phyloP scores from a whole-genome alignment of 768 basidiomycete genomes.

The Leccinellum luteum region DNA sequence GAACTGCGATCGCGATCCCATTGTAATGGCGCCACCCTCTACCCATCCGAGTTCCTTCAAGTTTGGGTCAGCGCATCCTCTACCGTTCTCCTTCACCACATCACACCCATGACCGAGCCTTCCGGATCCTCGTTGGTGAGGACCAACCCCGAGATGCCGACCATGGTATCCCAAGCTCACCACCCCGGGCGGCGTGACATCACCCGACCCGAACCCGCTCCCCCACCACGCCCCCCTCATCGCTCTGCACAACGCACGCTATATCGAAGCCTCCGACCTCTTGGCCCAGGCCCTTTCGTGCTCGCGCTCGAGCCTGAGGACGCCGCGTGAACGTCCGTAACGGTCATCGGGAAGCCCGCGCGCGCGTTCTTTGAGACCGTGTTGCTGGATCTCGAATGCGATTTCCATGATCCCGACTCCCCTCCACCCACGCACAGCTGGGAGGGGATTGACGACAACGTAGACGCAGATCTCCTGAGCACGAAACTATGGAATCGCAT shows the following conservation, averaged over 20 bases:
- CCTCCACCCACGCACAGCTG: neutral
- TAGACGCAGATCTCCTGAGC: conserved; percentile 62
- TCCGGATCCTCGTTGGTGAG: conserved; percentile 57
- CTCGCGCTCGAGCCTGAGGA: conserved; percentile 58
- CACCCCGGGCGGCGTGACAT: too few relatives aligned
- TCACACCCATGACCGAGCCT: too few relatives aligned
- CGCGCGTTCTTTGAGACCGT: conserved; percentile 57
- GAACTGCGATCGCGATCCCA: too few relatives aligned
- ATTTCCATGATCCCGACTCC: neutral
- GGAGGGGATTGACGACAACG: conserved; percentile 53
- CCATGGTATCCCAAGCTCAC: neutral
- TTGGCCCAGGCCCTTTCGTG: conserved; percentile 73
- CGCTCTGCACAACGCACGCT: conserved; percentile 58
- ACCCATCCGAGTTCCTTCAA: too few relatives aligned
- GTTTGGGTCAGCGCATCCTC: too few relatives aligned
- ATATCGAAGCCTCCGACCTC: conserved; percentile 45
- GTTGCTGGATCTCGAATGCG: conserved; percentile 40
- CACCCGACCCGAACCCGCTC: neutral
- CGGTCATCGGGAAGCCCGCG: conserved; percentile 64
- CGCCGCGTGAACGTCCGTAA: conserved; percentile 46
- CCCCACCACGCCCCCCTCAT: conserved; percentile 39
- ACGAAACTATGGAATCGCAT: too few relatives aligned
- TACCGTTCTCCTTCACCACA: too few relatives aligned
- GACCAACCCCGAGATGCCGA: conserved; percentile 4
- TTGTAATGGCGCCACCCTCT: too few relatives aligned